Base-by-base conservation (phyloP, 306 rosid species). In the Quercus cerris region DNA sequence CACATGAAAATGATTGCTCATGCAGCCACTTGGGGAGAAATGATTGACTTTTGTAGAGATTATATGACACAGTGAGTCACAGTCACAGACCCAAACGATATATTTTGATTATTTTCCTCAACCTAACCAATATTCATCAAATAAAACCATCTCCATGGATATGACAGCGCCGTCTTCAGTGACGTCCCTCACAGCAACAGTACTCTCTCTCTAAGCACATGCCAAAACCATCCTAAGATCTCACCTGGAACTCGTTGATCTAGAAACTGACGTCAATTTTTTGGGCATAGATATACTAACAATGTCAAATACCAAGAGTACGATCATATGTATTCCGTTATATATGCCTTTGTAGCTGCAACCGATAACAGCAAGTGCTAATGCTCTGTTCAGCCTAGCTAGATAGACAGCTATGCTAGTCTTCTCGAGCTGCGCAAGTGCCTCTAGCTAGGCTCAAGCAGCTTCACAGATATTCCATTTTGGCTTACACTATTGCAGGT, bases 11-110 rank as follows among this genome's bases (percentile, higher is more conserved):
- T 91, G 87, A 91, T 89, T 84, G 85, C 77, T 57, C 59, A 27
- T 68, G 91, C 89, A 89, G 96, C 91, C 93, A 80, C 84, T 91
- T 64, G 19, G 52, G 72, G 75, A 81, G 87, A 86, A 84, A 83
- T 87, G 79, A 87, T 87, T 78, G 33, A 75, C 5, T 77, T 77
- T 67, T 55, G 19, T 0, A 18, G n/a, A 71, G 75, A 38, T 67
- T 63, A 44, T 12, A 76, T 80, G 74, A 22, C 58, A 10, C 13
- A 7, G 4, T 66, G 46, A 17, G 46, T 14, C 27, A 49, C 1
- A 49, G 54, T 41, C 46, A 41, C 12, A 41, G 46, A 41, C 46
- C 46, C 46, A 41, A 41, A 41, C 46, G 3, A 41, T 7, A 41
- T 41, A 41, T 41, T 8, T 41, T 41, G 46, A 41, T 41, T 41